Conservation (phyloP, 192 early-diverging fungal species). For the Entomortierella parvispora region DNA sequence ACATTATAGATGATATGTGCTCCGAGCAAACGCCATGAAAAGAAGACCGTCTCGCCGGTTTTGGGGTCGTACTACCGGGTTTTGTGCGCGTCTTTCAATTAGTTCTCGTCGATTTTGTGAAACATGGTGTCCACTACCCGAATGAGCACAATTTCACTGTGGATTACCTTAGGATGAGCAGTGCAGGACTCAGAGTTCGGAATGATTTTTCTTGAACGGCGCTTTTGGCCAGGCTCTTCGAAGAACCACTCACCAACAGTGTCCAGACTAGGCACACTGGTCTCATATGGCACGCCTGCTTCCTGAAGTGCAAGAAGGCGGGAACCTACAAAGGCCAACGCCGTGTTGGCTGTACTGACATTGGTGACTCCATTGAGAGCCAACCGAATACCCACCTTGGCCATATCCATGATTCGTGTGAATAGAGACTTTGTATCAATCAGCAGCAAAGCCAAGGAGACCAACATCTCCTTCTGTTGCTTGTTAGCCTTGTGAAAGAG, state of each 20-base stretch:
- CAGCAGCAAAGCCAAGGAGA: conserved; percentile 11
- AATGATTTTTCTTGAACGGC: not conserved
- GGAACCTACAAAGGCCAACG: conserved; percentile 14
- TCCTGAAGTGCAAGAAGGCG: conserved; percentile 34
- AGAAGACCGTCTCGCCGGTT: conserved; percentile 39
- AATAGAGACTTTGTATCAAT: conserved; percentile 2
- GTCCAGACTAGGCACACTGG: conserved; percentile 26
- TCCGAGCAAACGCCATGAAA: conserved; percentile 1
- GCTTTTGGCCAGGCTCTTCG: not conserved
- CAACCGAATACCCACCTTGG: conserved; percentile 12
- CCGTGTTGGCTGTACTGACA: conserved; percentile 25
- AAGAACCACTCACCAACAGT: conserved; percentile 38
- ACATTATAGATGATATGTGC: conserved; percentile 20
- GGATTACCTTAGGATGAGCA: conserved; percentile 44
- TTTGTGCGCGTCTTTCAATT: no score
- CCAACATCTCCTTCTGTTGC: not conserved
- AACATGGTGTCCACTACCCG: no score
- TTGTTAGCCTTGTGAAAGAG: conserved; percentile 21
- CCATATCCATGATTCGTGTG: not conserved
- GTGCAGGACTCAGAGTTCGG: conserved; percentile 8
- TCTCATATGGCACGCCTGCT: conserved; percentile 27
- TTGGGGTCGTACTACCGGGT: conserved; percentile 30
- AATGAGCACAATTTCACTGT: no score
- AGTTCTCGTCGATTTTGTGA: no score
- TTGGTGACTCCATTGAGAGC: conserved; percentile 6